A percentile compares a stretch with the other conserved stretches of the same genome.
phyloP scores from a whole-genome alignment of 129 eudicot species.

The Flaveria robusta region DNA sequence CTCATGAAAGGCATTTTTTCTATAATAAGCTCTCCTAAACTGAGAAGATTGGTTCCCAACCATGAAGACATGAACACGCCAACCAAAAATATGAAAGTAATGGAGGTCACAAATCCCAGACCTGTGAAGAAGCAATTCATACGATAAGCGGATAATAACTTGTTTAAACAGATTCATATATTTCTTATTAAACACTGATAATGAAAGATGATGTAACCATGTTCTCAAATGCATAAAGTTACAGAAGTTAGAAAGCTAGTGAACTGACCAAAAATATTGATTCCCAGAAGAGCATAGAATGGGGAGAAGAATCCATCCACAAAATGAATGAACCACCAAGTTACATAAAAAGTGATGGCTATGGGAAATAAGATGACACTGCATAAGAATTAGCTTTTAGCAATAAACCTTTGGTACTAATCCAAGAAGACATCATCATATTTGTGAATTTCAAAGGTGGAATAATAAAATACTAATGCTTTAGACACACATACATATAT shows the following conservation, averaged over 20 bases:
- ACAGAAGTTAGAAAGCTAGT: background rate
- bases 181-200: background rate
- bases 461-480: background rate
- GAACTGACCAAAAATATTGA: slow-evolving; percentile 62
- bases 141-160: background rate
- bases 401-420: background rate
- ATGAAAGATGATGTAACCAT: background rate
- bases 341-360: slow-evolving; percentile 71
- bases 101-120: slow-evolving; percentile 79
- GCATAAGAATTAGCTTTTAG: slow-evolving; percentile 41
- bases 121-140: slow-evolving; percentile 39
- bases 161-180: background rate
- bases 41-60: slow-evolving; percentile 73
- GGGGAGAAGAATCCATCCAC: slow-evolving; percentile 84
- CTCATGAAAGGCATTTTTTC: slow-evolving; percentile 79
- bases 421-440: background rate
- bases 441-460: background rate
- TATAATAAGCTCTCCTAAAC: slow-evolving; percentile 73
- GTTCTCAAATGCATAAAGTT: background rate
- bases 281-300: slow-evolving; percentile 62
- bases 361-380: slow-evolving; percentile 76
- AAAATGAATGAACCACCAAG: slow-evolving; percentile 86
- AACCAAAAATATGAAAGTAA: slow-evolving; percentile 75
- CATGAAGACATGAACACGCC: slow-evolving; percentile 93
- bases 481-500: background rate